Evolutionary conservation across 2,329 filamentous ascomycete genomes (phyloP), one percentile per base, ranked within the genome.

Genomic region (Ophiostoma himal-ulmi): DNA sequence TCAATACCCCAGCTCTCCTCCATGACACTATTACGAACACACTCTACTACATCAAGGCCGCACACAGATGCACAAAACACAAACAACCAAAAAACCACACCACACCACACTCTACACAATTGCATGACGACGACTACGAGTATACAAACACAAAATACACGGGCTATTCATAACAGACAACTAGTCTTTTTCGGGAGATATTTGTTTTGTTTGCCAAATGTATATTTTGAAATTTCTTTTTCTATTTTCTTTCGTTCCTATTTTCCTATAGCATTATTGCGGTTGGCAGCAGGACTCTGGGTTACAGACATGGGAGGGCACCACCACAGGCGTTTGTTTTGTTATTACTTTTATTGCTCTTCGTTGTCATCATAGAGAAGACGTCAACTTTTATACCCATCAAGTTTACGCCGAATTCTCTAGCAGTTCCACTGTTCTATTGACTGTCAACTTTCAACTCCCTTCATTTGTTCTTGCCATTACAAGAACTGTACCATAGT

Each of bases 261-360:
- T 20, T 36, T 54, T 26, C 36, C 30, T 65, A 37, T 39, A 41
- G 57, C 62, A 66, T 66, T 37, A 39, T 22, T n/a, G 62, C 34
- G 62, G 41, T 22, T 17, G 66, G 39, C 66, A 54, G n/a, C 41
- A n/a, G 62, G 36, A 37, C 34, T 39, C 22, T 66, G 62, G 36
- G 36, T 20, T 66, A 39, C 62, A 41, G 36, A 66, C 14, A 66
- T 37, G 34, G 62, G 34, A 37, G 62, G 62, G 34, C 62, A 37
- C 62, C 34, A 66, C 36, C 17, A 66, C 62, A 39, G 62, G 62
- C 62, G 62, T 66, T 66, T 39, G 20, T 39, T 66, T 37, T 34
- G 1, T 62, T 13, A 7, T 20, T 60, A n/a, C 34, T 67, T 26
- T 20, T 65, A 20, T 30, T 39, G 34, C 5, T 13, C 5, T 41